Conservation (phyloP, 495 filamentous ascomycete species). For the Aspergillus nanangensis region DNA sequence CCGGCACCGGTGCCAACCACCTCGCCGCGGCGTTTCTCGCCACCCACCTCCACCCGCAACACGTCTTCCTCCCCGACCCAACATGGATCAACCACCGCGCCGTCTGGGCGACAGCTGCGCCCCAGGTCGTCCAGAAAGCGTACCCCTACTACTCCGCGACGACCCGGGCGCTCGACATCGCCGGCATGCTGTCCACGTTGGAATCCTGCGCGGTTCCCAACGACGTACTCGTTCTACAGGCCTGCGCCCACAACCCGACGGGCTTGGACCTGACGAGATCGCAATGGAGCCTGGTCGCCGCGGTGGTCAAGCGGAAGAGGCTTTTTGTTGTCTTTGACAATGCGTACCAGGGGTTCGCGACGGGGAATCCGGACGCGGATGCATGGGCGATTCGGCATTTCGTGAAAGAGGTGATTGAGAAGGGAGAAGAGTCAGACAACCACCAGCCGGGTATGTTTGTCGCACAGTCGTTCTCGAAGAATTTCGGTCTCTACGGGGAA, state of each 20-base stretch:
- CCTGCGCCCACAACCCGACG: constrained; percentile 44
- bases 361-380: constrained; percentile 32
- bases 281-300: constrained; percentile 33
- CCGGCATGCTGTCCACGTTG: constrained; percentile 17
- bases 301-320: constrained; percentile 16
- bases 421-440: not conserved
- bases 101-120: constrained; percentile 19
- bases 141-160: constrained; percentile 31
- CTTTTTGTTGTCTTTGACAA: constrained; percentile 39
- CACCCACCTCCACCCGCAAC: constrained; percentile 10
- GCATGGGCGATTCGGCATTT: constrained; percentile 38
- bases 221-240: constrained; percentile 35
- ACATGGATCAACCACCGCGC: constrained; percentile 30
- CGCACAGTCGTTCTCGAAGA: constrained; percentile 41
- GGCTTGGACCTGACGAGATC: constrained; percentile 27
- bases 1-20: constrained; percentile 79
- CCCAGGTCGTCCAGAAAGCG: constrained; percentile 4
- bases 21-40: constrained; percentile 73
- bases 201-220: constrained; percentile 10
- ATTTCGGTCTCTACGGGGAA: constrained; percentile 40
- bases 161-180: constrained; percentile 14
- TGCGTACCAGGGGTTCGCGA: constrained; percentile 43
- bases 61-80: constrained; percentile 24
- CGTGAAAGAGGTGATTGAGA: not conserved
- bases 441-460: constrained; percentile 21